phyloP scores from a whole-genome alignment of 257 asterid species.

The Jasminum sambac region DNA sequence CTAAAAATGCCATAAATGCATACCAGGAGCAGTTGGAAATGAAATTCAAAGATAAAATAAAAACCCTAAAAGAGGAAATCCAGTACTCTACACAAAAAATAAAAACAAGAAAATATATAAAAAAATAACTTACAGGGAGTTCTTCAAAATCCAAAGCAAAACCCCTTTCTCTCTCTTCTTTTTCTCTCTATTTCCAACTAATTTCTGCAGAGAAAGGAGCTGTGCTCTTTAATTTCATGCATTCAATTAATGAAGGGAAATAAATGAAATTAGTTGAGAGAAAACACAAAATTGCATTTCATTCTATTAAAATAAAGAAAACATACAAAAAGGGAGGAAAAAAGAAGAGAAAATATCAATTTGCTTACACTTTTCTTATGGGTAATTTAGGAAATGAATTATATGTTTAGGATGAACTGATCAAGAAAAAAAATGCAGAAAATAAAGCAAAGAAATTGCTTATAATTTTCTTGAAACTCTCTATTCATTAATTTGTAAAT shows the following conservation, averaged over 20 bases:
- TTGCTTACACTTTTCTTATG: neutral
- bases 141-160: constrained; percentile 29
- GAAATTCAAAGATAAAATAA: constrained; percentile 29
- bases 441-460: neutral
- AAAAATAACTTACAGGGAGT: constrained; percentile 27
- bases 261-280: constrained; percentile 85
- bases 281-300: constrained; percentile 22
- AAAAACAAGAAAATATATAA: constrained; percentile 15
- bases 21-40: constrained; percentile 44
- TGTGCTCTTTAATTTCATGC: constrained; percentile 57
- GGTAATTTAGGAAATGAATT: neutral
- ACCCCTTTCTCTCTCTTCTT: neutral
- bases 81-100: constrained; percentile 16
- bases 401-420: neutral
- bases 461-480: constrained; percentile 9
- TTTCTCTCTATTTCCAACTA: constrained; percentile 52
- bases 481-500: neutral
- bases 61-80: constrained; percentile 28
- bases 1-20: constrained; percentile 72
- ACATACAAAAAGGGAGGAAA: neutral
- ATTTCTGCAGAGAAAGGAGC: constrained; percentile 58
- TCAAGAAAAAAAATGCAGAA: constrained; percentile 12
- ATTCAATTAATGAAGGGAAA: constrained; percentile 75
- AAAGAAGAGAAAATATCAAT: neutral
- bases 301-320: constrained; percentile 13